Evolutionary conservation across 768 basidiomycete genomes (phyloP), one percentile per base, ranked within the genome.

Genomic region (Cantharellus anzutake): DNA sequence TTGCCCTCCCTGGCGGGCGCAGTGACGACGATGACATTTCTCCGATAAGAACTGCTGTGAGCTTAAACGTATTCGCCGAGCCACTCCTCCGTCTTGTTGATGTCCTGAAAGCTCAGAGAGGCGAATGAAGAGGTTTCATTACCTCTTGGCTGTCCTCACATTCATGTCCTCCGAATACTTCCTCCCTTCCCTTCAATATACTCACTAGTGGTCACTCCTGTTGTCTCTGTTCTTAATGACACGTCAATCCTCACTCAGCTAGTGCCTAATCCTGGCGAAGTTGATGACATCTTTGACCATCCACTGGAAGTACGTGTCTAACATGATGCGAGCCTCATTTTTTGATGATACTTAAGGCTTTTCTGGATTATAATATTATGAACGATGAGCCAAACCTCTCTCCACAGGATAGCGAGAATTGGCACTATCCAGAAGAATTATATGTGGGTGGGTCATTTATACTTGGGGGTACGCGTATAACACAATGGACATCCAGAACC

Each of bases 81-180:
- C 16, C 7, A 51, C 57, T n/a, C 57, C 39, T 41, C 11, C 48
- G 5, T 11, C 53, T 63, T 63, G 44, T 11, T 29, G 34, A 20
- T n/a, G 2, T 56, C 56, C 14, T 5, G 20, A 34, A 66, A 92
- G 90, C 77, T 77, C 55, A 75, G 91, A 60, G 91, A 94, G 70
- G 91, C 91, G 0, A 68, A 79, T 59, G 91, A 94, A 71, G 91
- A 94, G 72, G 84, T 93, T 20, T 79, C 71, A 1, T 73, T 93
- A 2, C 81, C 86, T 0, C 67, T 80, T 2, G 60, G 73, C 58
- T 77, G 75, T 42, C 77, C 80, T 0, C 68, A 78, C 55, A 71
- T 89, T 16, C 76, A 83, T 65, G 74, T 75, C 1, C 67, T 90
- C 20, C 80, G 80, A 38, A 71, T 75, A 16, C 71, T 88, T 41